Evolutionary conservation across 192 early-diverging fungal species (phyloP), one percentile per base, ranked within the genome.

Genomic region (Coemansia sp.): DNA sequence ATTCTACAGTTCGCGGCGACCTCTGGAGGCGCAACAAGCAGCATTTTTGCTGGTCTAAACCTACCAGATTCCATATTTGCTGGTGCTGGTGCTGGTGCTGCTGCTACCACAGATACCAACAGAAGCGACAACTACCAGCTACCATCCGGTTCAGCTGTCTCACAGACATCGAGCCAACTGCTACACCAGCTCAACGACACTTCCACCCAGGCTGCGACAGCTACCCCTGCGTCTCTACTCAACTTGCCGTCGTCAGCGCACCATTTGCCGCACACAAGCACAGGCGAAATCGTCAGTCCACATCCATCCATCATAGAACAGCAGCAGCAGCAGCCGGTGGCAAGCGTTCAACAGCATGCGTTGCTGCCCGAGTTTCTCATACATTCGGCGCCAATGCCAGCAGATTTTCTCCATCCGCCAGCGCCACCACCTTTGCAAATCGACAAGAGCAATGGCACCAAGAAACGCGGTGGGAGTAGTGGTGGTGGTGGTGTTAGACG

Each of bases 201-300:
- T 32, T 11, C 38, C 38, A 40, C 9, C 38, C 63, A 40, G 20
- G 52, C 48, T 5, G 17, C 20, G 2, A 29, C 67, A 32, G 59
- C 67, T 22, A 81, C 79, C 14, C 79, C 79, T 7, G 79, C 79
- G 5, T 73, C 74, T 53, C 66, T 81, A 46, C 64, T 81, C 63
- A 81, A 81, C 57, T 60, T 81, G 63, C 73, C 79, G 15, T 41
- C 63, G n/a, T 81, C 79, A 2, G 79, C 79, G 0, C 79, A 81
- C 49, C 73, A 81, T 50, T 49, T 81, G 59, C 73, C 79, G 34
- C 68, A 74, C 61, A 65, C 60, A 65, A 67, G 42, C 57, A 57
- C 57, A 13, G 77, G 72, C 57, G 72, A 71, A 10, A 68, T 74
- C 9, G 48, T 74, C 17, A 33, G 41, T 0, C 38, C 38, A 40